Base-by-base conservation (phyloP, 192 early-diverging fungal species). In the Chytriomyces hyalinus region DNA sequence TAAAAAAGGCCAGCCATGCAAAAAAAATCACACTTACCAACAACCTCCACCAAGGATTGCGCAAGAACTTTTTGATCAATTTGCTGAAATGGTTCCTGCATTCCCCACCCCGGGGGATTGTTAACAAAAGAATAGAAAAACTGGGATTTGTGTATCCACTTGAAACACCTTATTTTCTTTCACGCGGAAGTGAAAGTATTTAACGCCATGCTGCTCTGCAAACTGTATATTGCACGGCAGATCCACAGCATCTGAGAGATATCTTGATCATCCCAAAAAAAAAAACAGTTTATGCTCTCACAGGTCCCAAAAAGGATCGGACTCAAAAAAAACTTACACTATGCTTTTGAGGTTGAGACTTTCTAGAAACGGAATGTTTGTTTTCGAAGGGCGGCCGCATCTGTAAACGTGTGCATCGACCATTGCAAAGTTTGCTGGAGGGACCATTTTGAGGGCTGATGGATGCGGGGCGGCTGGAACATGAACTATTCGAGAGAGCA, bases 351-450 rank as follows among this genome's bases (percentile, higher is more conserved):
- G 84, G 9, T 91, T 88, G 10, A 99, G 86, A 67, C 93, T 94
- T 61, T 94, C 87, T 22, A 99, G 82, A 77, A 98, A 99, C 28
- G 91, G 86, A 87, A 92, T 96, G 78, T 95, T 93, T 73, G 95
- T 96, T 73, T 94, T 94, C 63, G 94, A 95, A 1, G 96, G 96
- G 83, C 94, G 95, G 36, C 94, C 95, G 59, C 93, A 93, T 64
- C 97, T 88, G 80, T 98, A 99, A n/a, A 99, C 91, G 67, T 93
- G 92, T 6, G 92, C 91, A 46, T 92, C 91, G 22, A 99, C 96
- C 95, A 98, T 97, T 67, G 92, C 92, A 83, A 99, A 97, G 89
- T 98, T 98, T 66, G 94, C 90, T 0, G 95, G 94, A 9, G 97
- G 97, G 61, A 95, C 91, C 20, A 97, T 60, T 61, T 71, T 70